phyloP scores from a whole-genome alignment of 306 rosid genomes.

The Rosa multiflora region DNA sequence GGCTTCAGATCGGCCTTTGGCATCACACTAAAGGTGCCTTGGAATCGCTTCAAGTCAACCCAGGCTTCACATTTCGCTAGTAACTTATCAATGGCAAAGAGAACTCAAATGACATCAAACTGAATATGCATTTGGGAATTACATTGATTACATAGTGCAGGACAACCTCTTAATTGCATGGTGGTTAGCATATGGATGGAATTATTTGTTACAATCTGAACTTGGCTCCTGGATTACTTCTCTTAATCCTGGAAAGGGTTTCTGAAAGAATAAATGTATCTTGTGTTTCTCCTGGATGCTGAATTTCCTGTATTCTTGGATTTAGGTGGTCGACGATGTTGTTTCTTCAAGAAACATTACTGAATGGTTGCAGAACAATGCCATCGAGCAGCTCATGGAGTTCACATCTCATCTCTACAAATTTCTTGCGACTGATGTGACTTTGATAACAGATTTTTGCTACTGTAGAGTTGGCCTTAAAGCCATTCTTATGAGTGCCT shows the following conservation, averaged over 20 bases:
- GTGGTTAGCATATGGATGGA: background rate
- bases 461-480: constrained; percentile 53
- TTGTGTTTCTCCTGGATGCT: background rate
- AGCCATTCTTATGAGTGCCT: constrained; percentile 68
- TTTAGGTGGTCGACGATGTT: constrained; percentile 65
- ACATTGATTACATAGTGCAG: background rate
- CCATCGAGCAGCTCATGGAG: constrained; percentile 83
- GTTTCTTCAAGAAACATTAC: constrained; percentile 51
- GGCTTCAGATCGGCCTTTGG: background rate
- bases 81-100: background rate
- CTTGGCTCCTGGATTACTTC: background rate
- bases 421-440: constrained; percentile 44
- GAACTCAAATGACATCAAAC: background rate
- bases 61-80: background rate
- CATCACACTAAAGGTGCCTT: background rate
- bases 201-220: background rate
- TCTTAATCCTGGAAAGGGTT: background rate
- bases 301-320: constrained; percentile 23
- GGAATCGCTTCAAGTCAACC: background rate
- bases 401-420: constrained; percentile 58
- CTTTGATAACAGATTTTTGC: constrained; percentile 40
- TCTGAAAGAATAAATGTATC: background rate
- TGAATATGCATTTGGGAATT: background rate
- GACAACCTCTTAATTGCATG: background rate
- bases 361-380: constrained; percentile 74